These are phyloP conservation scores for Dictyophora rubrovolvata DNA, from an alignment of 768 basidiomycete species.

Conservation along the genomic window DNA sequence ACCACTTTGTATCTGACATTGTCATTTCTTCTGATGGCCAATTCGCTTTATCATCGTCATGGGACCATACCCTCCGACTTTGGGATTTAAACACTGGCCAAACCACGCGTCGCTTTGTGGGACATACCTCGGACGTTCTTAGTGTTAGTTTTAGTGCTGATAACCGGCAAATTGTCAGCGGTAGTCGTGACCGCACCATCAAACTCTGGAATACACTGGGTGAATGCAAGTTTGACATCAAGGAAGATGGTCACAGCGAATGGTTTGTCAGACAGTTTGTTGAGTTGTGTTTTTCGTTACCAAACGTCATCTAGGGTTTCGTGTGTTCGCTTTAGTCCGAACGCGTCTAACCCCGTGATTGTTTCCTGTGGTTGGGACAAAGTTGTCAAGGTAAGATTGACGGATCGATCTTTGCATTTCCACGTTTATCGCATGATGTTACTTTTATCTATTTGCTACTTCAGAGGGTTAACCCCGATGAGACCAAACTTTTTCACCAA, in stretches of 20 bases:
- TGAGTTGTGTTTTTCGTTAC: not conserved
- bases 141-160: slow-evolving; percentile 99
- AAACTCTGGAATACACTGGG: slow-evolving; percentile 99
- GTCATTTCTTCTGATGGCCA: slow-evolving; percentile 99
- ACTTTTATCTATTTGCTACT: slow-evolving; percentile 75
- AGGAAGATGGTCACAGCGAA: slow-evolving; percentile 96
- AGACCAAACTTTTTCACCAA: slow-evolving; percentile 68
- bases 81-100: slow-evolving; percentile 98
- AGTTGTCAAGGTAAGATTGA: slow-evolving; percentile 84
- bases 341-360: slow-evolving; percentile 94
- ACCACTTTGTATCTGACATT: slow-evolving; percentile 98
- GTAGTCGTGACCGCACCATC: slow-evolving; percentile 92
- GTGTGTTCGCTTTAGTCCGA: slow-evolving; percentile 98
- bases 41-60: slow-evolving; percentile 97
- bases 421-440: slow-evolving; percentile 23
- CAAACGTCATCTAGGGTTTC: slow-evolving; percentile 62
- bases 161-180: slow-evolving; percentile 99
- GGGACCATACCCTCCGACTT: slow-evolving; percentile 99
- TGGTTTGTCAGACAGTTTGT: slow-evolving; percentile 40
- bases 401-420: not conserved
- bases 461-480: slow-evolving; percentile 67
- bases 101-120: slow-evolving; percentile 95
- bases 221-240: slow-evolving; percentile 99
- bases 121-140: slow-evolving; percentile 95
- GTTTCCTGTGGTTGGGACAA: slow-evolving; percentile 99